These are phyloP conservation scores for Botrytis tulipae DNA, from an alignment of 2,329 filamentous ascomycete genomes.

Conservation along the genomic window DNA sequence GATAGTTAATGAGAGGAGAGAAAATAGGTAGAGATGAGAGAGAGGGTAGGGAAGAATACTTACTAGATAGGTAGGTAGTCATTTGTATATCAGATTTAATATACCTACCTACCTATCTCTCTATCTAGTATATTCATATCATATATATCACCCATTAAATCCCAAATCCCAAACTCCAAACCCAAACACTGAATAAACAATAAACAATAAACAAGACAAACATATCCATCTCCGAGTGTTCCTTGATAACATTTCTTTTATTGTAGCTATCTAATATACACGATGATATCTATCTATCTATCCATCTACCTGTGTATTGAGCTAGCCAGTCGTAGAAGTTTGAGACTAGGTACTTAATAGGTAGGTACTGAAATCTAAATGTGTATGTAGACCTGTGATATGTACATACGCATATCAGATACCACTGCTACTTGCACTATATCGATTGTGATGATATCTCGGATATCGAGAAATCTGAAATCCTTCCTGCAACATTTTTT, in stretches of 20 bases:
- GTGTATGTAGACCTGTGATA: not conserved
- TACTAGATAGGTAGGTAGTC: too few relatives aligned
- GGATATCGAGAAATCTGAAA: not conserved
- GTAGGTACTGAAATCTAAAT: not conserved
- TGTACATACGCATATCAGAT: not conserved
- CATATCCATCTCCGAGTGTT: not conserved
- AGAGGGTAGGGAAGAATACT: too few relatives aligned
- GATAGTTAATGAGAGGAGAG: too few relatives aligned
- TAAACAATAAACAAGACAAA: not conserved
- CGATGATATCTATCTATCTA: not conserved
- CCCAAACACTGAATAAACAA: too few relatives aligned
- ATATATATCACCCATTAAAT: too few relatives aligned
- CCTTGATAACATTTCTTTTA: not conserved
- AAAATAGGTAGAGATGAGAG: too few relatives aligned
- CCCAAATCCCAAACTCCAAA: too few relatives aligned
- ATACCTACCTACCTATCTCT: too few relatives aligned
- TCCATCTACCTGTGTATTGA: too few relatives aligned
- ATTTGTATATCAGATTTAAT: too few relatives aligned
- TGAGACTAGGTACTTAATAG: not conserved
- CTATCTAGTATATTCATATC: too few relatives aligned
- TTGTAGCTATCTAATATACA: not conserved
- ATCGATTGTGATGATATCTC: not conserved
- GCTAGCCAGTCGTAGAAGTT: not conserved
- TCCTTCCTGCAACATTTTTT: not conserved
- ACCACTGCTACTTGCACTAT: not conserved